Evolutionary conservation across 331 rosid species (phyloP), one percentile per base, ranked within the genome.

Genomic region (Prunus yedoensis): DNA sequence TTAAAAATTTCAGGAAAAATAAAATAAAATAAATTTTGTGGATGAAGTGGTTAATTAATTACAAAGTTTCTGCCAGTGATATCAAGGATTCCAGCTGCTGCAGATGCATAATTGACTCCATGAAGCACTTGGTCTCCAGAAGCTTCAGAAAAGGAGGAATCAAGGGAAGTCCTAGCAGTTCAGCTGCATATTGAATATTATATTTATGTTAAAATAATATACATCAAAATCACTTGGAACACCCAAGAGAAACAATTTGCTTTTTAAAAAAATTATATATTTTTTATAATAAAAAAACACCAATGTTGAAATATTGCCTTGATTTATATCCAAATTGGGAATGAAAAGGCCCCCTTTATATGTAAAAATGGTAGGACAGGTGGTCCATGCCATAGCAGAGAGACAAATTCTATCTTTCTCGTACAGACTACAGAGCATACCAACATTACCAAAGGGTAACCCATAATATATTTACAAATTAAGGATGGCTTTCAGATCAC

Each of bases 61-160:
- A 94, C 97, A 68, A 94, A 94, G 86, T 94, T 94, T 78, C 93
- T 75, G 85, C 98, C 98, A 1, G 98, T 91, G 69, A 18, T 69
- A 67, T 90, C 98, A 50, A 94, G 95, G 75, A 94, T 94, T 82
- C 98, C 98, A 2, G 97, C 92, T 4, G 98, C 98, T 3, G 98
- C 98, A 2, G 98, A 94, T 54, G 97, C 98, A 30, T 88, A 94
- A 80, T 94, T 94, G 61, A 91, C 88, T 71, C 97, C 98, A 43
- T 84, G 86, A 66, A 87, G 86, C 10, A 85, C 10, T 85, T 89
- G 84, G 8, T 77, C 71, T 50, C 85, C 82, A 15, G 91, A 82
- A 32, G 93, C 89, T 75, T 74, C 77, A 18, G 91, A 74, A 88
- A 74, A 4, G 98, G 77, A 58, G 97, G 97, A 83, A 89, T 89